Base-by-base conservation (phyloP, 148 eudicot genomes). In the Chenopodium berlandieri region DNA sequence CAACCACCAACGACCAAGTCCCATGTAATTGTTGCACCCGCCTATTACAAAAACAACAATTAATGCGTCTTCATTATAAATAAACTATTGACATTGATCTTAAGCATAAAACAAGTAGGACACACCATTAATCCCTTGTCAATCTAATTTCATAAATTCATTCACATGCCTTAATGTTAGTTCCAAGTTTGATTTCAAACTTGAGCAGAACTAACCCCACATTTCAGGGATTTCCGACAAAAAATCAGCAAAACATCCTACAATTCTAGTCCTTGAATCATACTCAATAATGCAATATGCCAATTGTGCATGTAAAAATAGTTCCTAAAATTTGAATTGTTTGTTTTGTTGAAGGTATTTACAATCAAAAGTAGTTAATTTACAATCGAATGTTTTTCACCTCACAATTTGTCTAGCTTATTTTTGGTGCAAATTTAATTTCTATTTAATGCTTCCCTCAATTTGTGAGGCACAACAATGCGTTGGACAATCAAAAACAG, bases 1-100 rank as follows among this genome's bases (percentile, higher is more conserved):
- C 99, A 95, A n/a, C 97, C 95, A 75, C 97, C 97, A 20, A 95
- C 99, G 72, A 91, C 97, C 63, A 95, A 86, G 83, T 95, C 99
- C 99, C 97, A 93, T 79, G 93, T 87, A 63, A 95, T 93, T 44
- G 97, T 93, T 68, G 97, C 90, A 23, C 94, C 97, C 17, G 77
- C 97, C 98, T 95, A 67, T 71, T 50, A 5, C 37, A 54, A 73
- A 74, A 20, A 25, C 56, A 52, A 25, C 34, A 60, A 62, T 63
- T 3, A 4, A 60, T 47, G 27, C 22, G 17, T 37, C 13, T 73
- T 68, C 6, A 17, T 66, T 54, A 23, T 40, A 66, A 65, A 23
- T 56, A 54, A n/a, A 73, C 23, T 65, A 22, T 7, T 14, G 40
- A 71, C 48, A 8, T 40, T 71, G 7, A 32, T 30, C 17, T 69